Conservation (phyloP, 1,284 basidiomycete species). For the Apiotrichum brassicae region DNA sequence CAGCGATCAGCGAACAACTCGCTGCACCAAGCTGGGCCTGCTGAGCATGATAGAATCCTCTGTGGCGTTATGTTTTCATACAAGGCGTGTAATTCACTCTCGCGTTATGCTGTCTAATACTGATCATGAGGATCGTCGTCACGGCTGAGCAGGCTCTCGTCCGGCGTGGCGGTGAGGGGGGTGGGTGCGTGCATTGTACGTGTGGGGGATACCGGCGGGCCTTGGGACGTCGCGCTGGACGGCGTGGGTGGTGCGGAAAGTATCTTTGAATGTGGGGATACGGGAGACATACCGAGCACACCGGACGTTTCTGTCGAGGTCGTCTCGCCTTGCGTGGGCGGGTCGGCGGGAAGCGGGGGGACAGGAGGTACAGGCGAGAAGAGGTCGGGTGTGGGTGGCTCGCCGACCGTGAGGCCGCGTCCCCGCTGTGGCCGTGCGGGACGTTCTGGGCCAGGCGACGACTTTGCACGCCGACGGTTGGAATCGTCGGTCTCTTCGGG, state of each 20-base stretch:
- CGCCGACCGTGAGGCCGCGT: constrained; percentile 8
- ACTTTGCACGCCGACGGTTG: constrained; percentile 7
- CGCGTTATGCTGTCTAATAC: too few species aligned
- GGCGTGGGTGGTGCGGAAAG: not conserved
- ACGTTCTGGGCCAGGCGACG: constrained; percentile 13
- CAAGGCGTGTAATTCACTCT: too few species aligned
- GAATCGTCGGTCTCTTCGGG: not conserved
- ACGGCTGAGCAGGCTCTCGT: not conserved
- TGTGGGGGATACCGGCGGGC: not conserved
- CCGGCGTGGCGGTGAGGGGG: not conserved
- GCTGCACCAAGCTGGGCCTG: too few species aligned
- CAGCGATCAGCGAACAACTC: too few species aligned
- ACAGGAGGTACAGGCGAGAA: not conserved
- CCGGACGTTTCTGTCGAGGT: not conserved
- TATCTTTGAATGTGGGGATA: not conserved
- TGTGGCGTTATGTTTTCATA: too few species aligned
- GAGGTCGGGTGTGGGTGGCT: not conserved
- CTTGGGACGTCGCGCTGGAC: not conserved
- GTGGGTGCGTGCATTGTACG: not conserved
- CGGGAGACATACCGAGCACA: too few species aligned
- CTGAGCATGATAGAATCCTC: too few species aligned
- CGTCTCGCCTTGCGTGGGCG: too few species aligned
- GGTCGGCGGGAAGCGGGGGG: not conserved
- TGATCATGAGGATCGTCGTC: too few species aligned
- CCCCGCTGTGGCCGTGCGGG: not conserved